These are phyloP conservation scores for Lagerstroemia speciosa DNA, from an alignment of 345 rosid genomes.

Conservation along the genomic window DNA sequence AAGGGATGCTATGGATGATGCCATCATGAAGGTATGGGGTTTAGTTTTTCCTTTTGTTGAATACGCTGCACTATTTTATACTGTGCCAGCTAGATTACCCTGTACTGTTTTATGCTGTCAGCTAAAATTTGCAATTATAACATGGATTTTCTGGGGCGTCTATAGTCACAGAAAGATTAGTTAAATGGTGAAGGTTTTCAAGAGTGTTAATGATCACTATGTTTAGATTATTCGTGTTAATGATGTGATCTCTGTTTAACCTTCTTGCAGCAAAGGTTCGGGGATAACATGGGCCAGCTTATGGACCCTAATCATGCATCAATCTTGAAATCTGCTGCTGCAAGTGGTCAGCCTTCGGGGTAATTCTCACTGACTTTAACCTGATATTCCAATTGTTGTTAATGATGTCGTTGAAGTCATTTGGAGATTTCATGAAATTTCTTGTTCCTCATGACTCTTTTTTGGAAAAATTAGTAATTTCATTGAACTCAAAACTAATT, in stretches of 20 bases:
- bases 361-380: slow-evolving; percentile 24
- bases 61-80: not conserved
- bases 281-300: slow-evolving; percentile 81
- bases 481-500: no score
- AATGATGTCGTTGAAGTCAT: not conserved
- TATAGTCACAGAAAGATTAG: no score
- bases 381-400: not conserved
- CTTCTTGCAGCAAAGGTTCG: slow-evolving; percentile 53
- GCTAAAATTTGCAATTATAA: no score
- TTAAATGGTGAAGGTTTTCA: not conserved
- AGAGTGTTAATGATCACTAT: not conserved
- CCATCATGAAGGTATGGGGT: slow-evolving; percentile 39
- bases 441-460: not conserved
- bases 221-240: not conserved
- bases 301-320: slow-evolving; percentile 89
- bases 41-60: not conserved
- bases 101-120: not conserved
- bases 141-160: no score
- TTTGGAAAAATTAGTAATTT: no score
- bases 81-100: not conserved
- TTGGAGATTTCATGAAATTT: not conserved
- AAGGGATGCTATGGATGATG: slow-evolving; percentile 86
- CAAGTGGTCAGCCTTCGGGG: slow-evolving; percentile 86
- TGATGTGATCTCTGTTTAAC: not conserved
- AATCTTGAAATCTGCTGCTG: slow-evolving; percentile 68